A percentile compares a stretch with the other conserved stretches of the same genome.
Conservation (phyloP, 78 protist species). For the Carpediemonas membranifera region DNA sequence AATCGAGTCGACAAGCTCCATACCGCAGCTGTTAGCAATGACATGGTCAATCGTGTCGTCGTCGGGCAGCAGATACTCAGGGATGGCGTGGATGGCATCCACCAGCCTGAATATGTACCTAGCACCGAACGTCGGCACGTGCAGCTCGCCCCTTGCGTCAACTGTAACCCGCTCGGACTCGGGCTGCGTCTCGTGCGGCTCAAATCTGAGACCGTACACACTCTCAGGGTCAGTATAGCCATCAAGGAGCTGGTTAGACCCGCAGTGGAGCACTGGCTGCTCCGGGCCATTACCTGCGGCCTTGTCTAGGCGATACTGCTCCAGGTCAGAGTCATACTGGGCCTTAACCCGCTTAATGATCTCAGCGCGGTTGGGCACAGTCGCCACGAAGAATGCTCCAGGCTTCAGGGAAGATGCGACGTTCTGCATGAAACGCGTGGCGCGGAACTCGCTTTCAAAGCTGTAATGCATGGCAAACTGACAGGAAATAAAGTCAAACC, state of each 20-base stretch:
- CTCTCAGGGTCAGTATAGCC: too few species aligned
- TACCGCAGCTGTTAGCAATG: constrained; percentile 18
- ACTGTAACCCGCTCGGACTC: background rate
- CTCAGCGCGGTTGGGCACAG: constrained; percentile 8
- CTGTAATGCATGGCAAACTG: constrained; percentile 36
- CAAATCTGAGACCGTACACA: too few species aligned
- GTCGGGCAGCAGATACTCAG: constrained; percentile 15
- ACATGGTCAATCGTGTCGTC: background rate
- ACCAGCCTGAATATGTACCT: constrained; percentile 5
- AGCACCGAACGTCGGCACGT: constrained; percentile 26
- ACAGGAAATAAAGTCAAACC: constrained; percentile 17
- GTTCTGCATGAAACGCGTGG: background rate
- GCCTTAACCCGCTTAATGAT: constrained; percentile 5
- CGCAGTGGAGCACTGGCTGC: too few species aligned
- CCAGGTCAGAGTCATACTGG: background rate
- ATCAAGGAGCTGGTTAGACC: too few species aligned
- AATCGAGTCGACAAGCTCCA: constrained; percentile 4
- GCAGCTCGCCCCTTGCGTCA: background rate
- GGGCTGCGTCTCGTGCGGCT: too few species aligned
- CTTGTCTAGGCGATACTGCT: constrained; percentile 1
- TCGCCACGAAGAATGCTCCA: constrained; percentile 25
- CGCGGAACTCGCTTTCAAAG: constrained; percentile 9
- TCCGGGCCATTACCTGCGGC: background rate
- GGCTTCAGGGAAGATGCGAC: constrained; percentile 1
- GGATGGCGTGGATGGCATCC: constrained; percentile 9